Conservation (phyloP, 805 yeast genomes). For the Candida boleticola region DNA sequence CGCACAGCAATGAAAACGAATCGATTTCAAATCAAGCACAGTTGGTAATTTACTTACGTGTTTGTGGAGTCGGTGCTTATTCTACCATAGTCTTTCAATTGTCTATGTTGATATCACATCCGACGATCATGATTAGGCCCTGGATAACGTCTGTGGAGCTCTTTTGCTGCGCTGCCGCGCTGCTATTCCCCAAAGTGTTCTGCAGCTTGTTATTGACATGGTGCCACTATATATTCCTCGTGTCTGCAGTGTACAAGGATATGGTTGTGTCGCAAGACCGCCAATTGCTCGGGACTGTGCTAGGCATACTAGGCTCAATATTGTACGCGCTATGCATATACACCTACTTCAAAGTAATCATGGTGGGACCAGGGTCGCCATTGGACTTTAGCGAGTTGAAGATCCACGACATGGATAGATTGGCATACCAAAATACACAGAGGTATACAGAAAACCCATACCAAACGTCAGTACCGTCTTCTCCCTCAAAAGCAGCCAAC, state of each 20-base stretch:
- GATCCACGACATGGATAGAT: conserved; percentile 16
- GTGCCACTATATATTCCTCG: conserved; percentile 42
- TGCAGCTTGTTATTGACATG: conserved; percentile 45
- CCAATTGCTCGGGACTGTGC: conserved; percentile 12
- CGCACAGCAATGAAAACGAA: too few relatives aligned
- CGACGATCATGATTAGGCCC: conserved; percentile 16
- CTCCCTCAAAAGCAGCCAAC: conserved; percentile 3
- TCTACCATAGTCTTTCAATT: too few relatives aligned
- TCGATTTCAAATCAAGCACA: too few relatives aligned
- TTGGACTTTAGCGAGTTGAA: conserved; percentile 48
- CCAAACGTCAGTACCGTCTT: too few relatives aligned
- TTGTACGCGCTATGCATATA: conserved; percentile 40
- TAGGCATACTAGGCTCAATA: conserved; percentile 21
- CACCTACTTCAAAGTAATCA: conserved; percentile 54
- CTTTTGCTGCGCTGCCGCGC: conserved; percentile 32
- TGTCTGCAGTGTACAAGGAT: conserved; percentile 23
- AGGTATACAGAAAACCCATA: conserved; percentile 14
- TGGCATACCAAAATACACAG: too few relatives aligned
- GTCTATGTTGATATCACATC: conserved; percentile 22
- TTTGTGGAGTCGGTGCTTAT: too few relatives aligned
- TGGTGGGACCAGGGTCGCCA: conserved; percentile 65
- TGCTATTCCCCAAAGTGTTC: conserved; percentile 48
- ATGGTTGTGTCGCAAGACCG: conserved; percentile 10
- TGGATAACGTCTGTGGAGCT: conserved; percentile 13
- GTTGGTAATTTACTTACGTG: too few relatives aligned